These are phyloP conservation scores for Globisporangium yorkense DNA, from an alignment of 352 stramenopile genomes.

Conservation along the genomic window DNA sequence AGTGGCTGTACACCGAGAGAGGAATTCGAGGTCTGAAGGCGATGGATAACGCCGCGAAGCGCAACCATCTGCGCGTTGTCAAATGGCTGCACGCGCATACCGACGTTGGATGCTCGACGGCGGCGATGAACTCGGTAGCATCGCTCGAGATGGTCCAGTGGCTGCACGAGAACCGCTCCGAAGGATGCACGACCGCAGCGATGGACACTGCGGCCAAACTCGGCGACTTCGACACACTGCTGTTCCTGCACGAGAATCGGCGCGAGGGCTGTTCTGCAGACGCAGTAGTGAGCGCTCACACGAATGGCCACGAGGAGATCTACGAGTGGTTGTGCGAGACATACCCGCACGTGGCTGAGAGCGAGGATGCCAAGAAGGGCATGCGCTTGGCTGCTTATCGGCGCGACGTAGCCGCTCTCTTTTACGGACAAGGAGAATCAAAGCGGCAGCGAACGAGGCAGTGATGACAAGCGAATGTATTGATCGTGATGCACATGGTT, in stretches of 20 bases:
- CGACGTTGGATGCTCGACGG: neutral
- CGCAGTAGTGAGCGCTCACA: neutral
- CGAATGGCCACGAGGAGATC: neutral
- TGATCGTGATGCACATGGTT: neutral
- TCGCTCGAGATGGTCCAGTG: conserved; percentile 6
- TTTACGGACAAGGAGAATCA: neutral
- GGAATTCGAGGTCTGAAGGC: neutral
- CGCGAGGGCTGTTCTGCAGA: neutral
- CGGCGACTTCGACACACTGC: neutral
- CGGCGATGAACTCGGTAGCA: neutral
- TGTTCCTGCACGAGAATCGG: neutral
- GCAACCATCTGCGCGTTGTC: neutral
- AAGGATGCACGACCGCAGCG: neutral
- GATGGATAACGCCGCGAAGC: neutral
- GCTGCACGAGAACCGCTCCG: conserved; percentile 7
- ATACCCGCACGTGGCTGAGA: neutral
- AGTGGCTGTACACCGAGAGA: neutral
- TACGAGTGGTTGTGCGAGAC: neutral
- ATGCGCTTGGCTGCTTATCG: neutral
- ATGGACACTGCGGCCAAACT: neutral
- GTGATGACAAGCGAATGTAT: neutral
- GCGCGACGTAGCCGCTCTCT: too few relatives aligned
- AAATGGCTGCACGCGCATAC: neutral
- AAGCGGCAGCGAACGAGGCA: neutral
- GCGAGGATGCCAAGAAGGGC: neutral